Evolutionary conservation across 75 land plant genomes (phyloP), one percentile per base, ranked within the genome.

Genomic region (Larix kaempferi): DNA sequence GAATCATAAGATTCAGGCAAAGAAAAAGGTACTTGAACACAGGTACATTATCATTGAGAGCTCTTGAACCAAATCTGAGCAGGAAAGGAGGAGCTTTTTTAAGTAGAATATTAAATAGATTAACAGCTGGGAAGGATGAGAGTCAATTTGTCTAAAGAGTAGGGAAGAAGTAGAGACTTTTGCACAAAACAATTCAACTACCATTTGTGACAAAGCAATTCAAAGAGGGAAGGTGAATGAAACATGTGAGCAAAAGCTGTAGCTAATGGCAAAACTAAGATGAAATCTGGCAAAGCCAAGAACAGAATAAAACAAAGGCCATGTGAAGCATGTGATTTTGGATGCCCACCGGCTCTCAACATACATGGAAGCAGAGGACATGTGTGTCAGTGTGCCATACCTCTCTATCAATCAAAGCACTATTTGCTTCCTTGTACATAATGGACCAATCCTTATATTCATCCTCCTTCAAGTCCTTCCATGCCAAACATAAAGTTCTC

Each of bases 391-490:
- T 67, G 55, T 52, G 5, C 22, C 74, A 59, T 80, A 97, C 99
- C 98, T 98, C 99, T 81, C 99, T 84, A 78, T 98, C 99, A 75
- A 87, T 83, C 52, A 98, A 63, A 69, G 89, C 73, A 63, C 88
- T 93, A 80, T 81, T 91, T 72, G 98, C 98, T 74, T 98, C 99
- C 74, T 88, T 98, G 77, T 91, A 98, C 82, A 86, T 86, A 22
- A 76, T 62, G 19, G 99, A 86, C 99, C 99, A 98, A 69, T 89
- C 91, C 65, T 25, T 82, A 81, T 98, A 98, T 60, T 95, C 98
- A 74, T 91, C 87, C 65, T 95, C 96, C 49, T 83, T 77, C 75
- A 98, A 75, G 54, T 98, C 98, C 66, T 92, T 90, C 95, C 95
- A 95, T 49, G 92, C 98, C 72, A 97, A 77, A 78, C 94, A 95